Base-by-base conservation (phyloP, 1,284 basidiomycete genomes). In the Schizophyllum amplum region DNA sequence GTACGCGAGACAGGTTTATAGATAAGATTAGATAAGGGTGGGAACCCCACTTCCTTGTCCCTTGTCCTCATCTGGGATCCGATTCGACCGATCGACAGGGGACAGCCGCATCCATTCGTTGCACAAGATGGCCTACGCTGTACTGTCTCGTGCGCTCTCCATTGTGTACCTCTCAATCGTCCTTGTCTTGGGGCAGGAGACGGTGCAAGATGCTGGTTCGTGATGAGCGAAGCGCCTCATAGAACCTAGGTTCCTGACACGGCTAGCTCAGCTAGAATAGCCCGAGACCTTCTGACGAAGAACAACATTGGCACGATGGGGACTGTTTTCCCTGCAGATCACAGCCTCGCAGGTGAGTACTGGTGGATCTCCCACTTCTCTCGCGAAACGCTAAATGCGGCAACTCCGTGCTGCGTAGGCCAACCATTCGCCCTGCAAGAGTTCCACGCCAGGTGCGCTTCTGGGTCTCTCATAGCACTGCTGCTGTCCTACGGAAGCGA, bases 401-500 rank as follows among this genome's bases (percentile, higher is more conserved):
- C 27, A 5, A 15, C 6, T 21, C 51, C 15, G 26, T 53, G n/a
- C 49, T 50, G 11, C 55, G 49, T 56, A 82, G 82, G 75, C 21
- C 71, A 77, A 60, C 82, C 83, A 15, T 84, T 84, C 64, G 74
- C 81, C 5, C 68, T 85, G 57, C 81, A 84, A 68, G 83, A 85
- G 68, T 84, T 84, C 64, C 77, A 81, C 64, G 71, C 73, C 49
- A 75, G 72, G 74, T 74, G 56, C 57, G 64, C 27, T 33, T 52
- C 55, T 27, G 55, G 4, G 25, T 27, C 48, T 53, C 24, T 49
- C 42, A 51, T 50, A 49, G 26, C 20, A 46, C 20, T 52, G 9
- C 47, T 50, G 59, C 46, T 17, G 27, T 13, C 27, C 27, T 6
- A 33, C 13, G 27, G 27, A 33, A 13, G 27, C 13, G 27, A 33